phyloP scores from a whole-genome alignment of 345 rosid species.

The Lagerstroemia speciosa region DNA sequence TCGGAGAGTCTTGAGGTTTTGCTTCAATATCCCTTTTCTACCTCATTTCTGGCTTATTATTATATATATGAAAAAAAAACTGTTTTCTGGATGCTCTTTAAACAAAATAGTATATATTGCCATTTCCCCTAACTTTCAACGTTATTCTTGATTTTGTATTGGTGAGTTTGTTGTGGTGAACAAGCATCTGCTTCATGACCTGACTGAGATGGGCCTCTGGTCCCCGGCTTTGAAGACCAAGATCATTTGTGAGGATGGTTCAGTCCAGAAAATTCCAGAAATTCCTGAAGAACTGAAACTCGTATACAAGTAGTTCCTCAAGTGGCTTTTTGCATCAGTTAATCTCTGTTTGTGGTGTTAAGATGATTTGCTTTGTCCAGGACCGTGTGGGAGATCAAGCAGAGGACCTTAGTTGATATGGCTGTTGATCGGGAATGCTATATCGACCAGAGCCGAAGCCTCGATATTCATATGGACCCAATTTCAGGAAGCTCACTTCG shows the following conservation, averaged over 20 bases:
- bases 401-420: conserved; percentile 81
- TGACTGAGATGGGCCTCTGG: conserved; percentile 90
- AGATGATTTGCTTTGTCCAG: conserved; percentile 19
- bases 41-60: too few relatives aligned
- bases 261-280: conserved; percentile 63
- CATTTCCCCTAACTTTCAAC: not conserved
- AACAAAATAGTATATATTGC: not conserved
- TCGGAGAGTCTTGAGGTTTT: conserved; percentile 83
- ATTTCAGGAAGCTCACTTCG: conserved; percentile 70
- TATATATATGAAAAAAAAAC: too few relatives aligned
- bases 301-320: conserved; percentile 53
- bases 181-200: conserved; percentile 91
- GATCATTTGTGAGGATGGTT: conserved; percentile 65
- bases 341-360: not conserved
- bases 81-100: not conserved
- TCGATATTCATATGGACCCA: conserved; percentile 93
- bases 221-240: conserved; percentile 69
- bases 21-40: not conserved
- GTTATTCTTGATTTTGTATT: conserved; percentile 23
- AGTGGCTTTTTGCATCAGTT: not conserved
- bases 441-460: conserved; percentile 93
- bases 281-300: conserved; percentile 58
- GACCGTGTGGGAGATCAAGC: conserved; percentile 98
- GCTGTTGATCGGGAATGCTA: conserved; percentile 87
- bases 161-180: conserved; percentile 95